phyloP scores from a whole-genome alignment of 2,329 filamentous ascomycete genomes.

The Diplodia scrobiculata region DNA sequence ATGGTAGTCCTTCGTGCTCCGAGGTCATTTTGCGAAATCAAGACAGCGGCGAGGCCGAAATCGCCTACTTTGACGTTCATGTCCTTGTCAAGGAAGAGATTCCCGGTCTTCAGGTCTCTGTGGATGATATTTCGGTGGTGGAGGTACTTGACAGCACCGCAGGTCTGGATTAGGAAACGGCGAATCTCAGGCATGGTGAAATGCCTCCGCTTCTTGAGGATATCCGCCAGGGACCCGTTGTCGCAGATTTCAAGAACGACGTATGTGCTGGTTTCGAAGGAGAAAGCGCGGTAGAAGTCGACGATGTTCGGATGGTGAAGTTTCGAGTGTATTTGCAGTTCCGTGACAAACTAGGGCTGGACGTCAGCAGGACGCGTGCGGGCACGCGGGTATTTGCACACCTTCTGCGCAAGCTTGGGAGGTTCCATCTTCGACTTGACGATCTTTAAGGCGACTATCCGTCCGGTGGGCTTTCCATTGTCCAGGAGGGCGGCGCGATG shows the following conservation, averaged over 20 bases:
- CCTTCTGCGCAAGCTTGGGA: slow-evolving; percentile 81
- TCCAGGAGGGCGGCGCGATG: slow-evolving; percentile 69
- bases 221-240: slow-evolving; percentile 95
- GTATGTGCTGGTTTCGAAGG: slow-evolving; percentile 85
- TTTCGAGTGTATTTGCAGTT: slow-evolving; percentile 97
- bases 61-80: slow-evolving; percentile 99
- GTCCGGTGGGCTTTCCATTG: slow-evolving; percentile 58
- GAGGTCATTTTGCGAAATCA: slow-evolving; percentile 89
- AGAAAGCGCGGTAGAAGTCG: slow-evolving; percentile 90
- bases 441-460: slow-evolving; percentile 76
- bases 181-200: slow-evolving; percentile 92
- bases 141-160: slow-evolving; percentile 97
- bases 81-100: slow-evolving; percentile 87
- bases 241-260: slow-evolving; percentile 92
- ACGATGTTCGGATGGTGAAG: slow-evolving; percentile 96
- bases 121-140: slow-evolving; percentile 95
- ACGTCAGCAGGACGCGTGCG: slow-evolving; percentile 28
- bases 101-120: slow-evolving; percentile 95
- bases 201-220: slow-evolving; percentile 88
- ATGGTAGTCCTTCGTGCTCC: slow-evolving; percentile 85
- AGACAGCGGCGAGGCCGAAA: slow-evolving; percentile 88
- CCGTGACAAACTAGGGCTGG: slow-evolving; percentile 64
- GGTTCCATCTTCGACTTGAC: slow-evolving; percentile 79
- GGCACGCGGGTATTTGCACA: slow-evolving; percentile 40
- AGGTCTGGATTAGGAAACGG: slow-evolving; percentile 90